Percentiles rank a stretch among this genome's conserved stretches.
Evolutionary conservation across 306 rosid species (phyloP).

Genomic region (Prosopis cineraria): DNA sequence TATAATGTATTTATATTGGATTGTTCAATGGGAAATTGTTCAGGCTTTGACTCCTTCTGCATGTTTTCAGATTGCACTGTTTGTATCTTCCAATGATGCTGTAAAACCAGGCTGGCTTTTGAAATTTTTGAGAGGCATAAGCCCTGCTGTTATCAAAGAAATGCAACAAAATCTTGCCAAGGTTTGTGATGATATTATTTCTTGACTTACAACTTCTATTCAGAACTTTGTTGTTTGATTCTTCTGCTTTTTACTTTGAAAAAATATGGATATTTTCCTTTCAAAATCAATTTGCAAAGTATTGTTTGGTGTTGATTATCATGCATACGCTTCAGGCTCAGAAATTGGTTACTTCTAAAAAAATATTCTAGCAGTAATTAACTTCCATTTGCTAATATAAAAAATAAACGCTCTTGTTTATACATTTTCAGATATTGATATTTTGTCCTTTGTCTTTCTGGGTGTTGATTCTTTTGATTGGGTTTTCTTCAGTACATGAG

Average conservation of each 20-base stretch:
- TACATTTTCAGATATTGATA: constrained; percentile 13
- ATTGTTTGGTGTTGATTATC: neutral
- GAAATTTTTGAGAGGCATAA: constrained; percentile 61
- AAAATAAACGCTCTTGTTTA: neutral
- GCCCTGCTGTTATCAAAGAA: constrained; percentile 56
- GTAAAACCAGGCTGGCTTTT: constrained; percentile 74
- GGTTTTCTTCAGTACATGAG: constrained; percentile 66
- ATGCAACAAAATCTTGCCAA: constrained; percentile 74
- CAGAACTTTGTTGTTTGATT: neutral
- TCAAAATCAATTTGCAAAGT: neutral
- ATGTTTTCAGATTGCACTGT: constrained; percentile 54
- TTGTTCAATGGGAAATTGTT: constrained; percentile 30
- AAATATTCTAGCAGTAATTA: constrained; percentile 6
- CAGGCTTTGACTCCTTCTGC: constrained; percentile 20
- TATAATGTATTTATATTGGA: constrained; percentile 4
- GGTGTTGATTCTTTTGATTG: constrained; percentile 17
- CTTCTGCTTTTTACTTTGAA: constrained; percentile 10
- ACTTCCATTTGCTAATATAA: constrained; percentile 2
- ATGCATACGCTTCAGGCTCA: neutral
- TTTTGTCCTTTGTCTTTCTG: constrained; percentile 22
- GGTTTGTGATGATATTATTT: constrained; percentile 54
- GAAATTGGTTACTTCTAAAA: neutral
- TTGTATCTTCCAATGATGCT: constrained; percentile 80
- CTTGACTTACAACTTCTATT: neutral
- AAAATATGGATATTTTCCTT: neutral